phyloP scores from a whole-genome alignment of 208 protist species.

The Novymonas esmeraldas region DNA sequence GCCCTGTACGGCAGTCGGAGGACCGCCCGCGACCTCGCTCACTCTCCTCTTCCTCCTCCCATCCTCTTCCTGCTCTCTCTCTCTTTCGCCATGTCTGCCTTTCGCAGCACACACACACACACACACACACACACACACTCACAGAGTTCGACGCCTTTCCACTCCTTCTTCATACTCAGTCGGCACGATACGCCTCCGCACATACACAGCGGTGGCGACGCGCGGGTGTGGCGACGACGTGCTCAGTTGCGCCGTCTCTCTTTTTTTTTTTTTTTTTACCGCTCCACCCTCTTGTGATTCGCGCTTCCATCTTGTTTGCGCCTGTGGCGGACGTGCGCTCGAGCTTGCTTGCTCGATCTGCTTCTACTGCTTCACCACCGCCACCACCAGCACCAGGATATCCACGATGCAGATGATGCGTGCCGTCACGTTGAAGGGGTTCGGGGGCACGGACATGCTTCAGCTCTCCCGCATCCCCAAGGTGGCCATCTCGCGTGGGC shows the following conservation, averaged over 20 bases:
- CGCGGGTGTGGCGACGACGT: too few relatives aligned
- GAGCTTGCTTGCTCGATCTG: too few relatives aligned
- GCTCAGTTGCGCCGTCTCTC: background rate
- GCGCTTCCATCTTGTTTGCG: background rate
- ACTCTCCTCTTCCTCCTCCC: background rate
- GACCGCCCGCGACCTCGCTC: too few relatives aligned
- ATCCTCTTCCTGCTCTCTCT: background rate
- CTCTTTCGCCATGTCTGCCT: background rate
- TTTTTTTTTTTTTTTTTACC: background rate
- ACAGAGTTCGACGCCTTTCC: background rate
- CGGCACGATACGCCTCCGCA: too few relatives aligned
- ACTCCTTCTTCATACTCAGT: background rate
- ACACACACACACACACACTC: background rate
- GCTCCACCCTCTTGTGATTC: background rate
- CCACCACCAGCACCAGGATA: background rate
- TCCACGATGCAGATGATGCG: constrained; percentile 73
- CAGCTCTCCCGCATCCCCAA: constrained; percentile 56
- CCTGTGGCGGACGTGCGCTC: background rate
- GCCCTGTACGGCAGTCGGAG: too few relatives aligned
- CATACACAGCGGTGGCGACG: too few relatives aligned
- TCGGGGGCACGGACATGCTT: constrained; percentile 65
- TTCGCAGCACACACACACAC: background rate
- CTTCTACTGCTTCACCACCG: background rate
- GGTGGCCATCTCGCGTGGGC: constrained; percentile 31
- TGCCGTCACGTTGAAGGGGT: constrained; percentile 78